Percentiles rank a stretch among this genome's conserved stretches.
Evolutionary conservation across 768 basidiomycete species (phyloP).

Genomic region (Tricholoma saponaceum): DNA sequence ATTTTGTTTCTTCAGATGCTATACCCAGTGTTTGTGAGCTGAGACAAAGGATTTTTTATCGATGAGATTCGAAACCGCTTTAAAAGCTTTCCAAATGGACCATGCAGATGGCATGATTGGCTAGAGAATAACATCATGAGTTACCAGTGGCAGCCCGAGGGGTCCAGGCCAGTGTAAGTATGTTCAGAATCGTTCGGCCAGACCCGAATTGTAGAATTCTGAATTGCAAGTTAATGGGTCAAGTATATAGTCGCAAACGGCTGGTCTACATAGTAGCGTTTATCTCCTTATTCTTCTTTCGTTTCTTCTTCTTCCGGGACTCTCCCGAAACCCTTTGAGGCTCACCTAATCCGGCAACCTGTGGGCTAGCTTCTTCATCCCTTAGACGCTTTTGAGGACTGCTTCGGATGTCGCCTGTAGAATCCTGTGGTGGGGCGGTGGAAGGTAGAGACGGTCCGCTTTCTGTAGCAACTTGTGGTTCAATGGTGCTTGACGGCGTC

Average conservation of each 20-base stretch:
- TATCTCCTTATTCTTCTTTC: conserved; percentile 18
- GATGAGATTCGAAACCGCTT: background rate
- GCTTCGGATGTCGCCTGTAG: background rate
- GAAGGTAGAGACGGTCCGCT: background rate
- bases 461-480: background rate
- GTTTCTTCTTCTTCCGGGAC: conserved; percentile 27
- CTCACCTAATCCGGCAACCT: background rate
- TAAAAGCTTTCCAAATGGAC: background rate
- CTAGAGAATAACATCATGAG: too few relatives aligned
- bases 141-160: too few relatives aligned
- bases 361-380: background rate
- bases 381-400: conserved; percentile 18
- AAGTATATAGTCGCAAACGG: background rate
- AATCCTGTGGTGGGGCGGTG: background rate
- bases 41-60: background rate
- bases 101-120: too few relatives aligned
- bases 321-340: conserved; percentile 6
- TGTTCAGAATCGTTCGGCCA: too few relatives aligned
- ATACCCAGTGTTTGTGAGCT: too few relatives aligned
- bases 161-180: too few relatives aligned
- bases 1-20: too few relatives aligned
- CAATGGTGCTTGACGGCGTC: background rate
- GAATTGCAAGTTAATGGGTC: background rate
- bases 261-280: background rate
- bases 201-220: too few relatives aligned